Conservation (phyloP, 768 basidiomycete species). For the Suillus placidus region DNA sequence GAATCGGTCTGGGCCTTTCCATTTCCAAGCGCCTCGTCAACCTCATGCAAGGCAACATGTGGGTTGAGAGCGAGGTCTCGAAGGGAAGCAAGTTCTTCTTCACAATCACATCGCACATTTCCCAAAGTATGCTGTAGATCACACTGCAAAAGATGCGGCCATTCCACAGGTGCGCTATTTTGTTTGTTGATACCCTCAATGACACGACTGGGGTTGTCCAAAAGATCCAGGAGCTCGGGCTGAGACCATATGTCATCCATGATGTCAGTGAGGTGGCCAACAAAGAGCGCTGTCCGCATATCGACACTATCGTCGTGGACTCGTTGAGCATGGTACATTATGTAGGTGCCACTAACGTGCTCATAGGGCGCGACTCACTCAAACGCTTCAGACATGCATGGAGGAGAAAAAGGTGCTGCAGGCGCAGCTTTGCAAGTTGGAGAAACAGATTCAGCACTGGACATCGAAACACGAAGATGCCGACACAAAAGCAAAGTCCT, state of each 20-base stretch:
- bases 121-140: slow-evolving; percentile 70
- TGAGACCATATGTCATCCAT: slow-evolving; percentile 76
- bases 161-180: slow-evolving; percentile 84
- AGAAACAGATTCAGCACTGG: slow-evolving; percentile 87
- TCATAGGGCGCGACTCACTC: too few relatives aligned
- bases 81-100: too few relatives aligned
- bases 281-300: too few relatives aligned
- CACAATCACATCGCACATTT: slow-evolving; percentile 86
- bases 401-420: slow-evolving; percentile 89
- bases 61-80: too few relatives aligned
- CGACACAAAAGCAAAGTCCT: slow-evolving; percentile 70
- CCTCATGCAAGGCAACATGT: slow-evolving; percentile 99
- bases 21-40: slow-evolving; percentile 97
- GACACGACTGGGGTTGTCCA: slow-evolving; percentile 78
- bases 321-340: too few relatives aligned
- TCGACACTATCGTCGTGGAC: too few relatives aligned
- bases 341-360: too few relatives aligned
- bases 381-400: slow-evolving; percentile 86
- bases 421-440: slow-evolving; percentile 71
- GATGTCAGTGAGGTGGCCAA: slow-evolving; percentile 80
- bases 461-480: slow-evolving; percentile 86
- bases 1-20: slow-evolving; percentile 93
- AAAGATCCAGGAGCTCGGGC: slow-evolving; percentile 75
- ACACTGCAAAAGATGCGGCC: slow-evolving; percentile 81
- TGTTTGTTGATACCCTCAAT: slow-evolving; percentile 86